Evolutionary conservation across 495 filamentous ascomycete species (phyloP).

Genomic region (Aspergillus kassunensis): DNA sequence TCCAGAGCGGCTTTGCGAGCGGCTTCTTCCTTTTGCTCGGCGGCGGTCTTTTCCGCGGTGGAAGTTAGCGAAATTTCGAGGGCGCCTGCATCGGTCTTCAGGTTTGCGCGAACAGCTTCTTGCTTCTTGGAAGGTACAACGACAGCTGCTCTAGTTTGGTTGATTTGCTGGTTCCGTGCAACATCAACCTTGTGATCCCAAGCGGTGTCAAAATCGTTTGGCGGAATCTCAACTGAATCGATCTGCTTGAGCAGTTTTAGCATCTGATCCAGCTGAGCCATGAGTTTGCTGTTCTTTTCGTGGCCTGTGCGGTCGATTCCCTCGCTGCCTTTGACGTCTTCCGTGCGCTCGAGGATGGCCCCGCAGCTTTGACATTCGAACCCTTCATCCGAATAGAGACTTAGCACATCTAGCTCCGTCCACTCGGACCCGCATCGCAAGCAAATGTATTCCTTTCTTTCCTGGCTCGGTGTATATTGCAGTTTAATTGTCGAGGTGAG

Average conservation of each 20-base stretch:
- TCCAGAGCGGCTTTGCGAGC: constrained; percentile 70
- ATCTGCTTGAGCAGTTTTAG: constrained; percentile 81
- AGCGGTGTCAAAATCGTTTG: constrained; percentile 81
- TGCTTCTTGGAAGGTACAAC: constrained; percentile 47
- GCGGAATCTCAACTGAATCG: constrained; percentile 75
- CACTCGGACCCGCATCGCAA: constrained; percentile 73
- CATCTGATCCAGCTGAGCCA: constrained; percentile 81
- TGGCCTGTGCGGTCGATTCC: constrained; percentile 60
- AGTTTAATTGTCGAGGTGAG: constrained; percentile 80
- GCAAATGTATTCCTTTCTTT: constrained; percentile 89
- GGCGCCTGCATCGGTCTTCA: constrained; percentile 61
- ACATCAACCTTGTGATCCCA: constrained; percentile 50
- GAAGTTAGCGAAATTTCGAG: constrained; percentile 78
- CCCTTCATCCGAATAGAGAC: constrained; percentile 55
- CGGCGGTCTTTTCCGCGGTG: constrained; percentile 66
- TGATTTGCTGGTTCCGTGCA: constrained; percentile 52
- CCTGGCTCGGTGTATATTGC: constrained; percentile 70
- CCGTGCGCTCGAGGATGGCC: constrained; percentile 58
- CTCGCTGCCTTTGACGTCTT: constrained; percentile 59
- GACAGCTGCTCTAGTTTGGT: constrained; percentile 43
- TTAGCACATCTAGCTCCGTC: constrained; percentile 82
- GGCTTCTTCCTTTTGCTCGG: constrained; percentile 67
- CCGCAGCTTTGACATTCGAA: constrained; percentile 84
- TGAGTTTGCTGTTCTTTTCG: constrained; percentile 81
- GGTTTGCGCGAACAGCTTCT: constrained; percentile 65